Conservation (phyloP, 75 land plant species). For the Ceratopteris richardii region DNA sequence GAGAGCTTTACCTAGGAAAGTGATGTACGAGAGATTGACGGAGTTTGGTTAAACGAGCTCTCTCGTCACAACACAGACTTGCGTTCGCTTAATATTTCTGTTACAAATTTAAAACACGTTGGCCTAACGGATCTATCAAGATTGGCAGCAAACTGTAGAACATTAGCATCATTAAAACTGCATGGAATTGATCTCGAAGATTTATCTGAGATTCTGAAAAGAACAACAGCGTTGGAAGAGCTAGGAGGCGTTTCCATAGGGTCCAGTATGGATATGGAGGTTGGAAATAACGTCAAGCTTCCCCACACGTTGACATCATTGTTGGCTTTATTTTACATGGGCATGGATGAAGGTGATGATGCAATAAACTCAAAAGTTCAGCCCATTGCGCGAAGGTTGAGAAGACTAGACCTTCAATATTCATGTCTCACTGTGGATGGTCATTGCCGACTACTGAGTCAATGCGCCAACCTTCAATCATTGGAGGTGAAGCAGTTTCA, state of each 20-base stretch:
- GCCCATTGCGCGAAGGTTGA: conserved; percentile 14
- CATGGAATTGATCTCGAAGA: conserved; percentile 23
- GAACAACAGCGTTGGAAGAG: conserved; percentile 18
- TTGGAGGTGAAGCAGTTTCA: conserved; percentile 20
- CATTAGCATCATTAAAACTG: conserved; percentile 24
- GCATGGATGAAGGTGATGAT: too few species aligned
- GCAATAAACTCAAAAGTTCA: too few species aligned
- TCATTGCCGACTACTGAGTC: conserved; percentile 18
- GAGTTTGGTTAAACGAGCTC: conserved; percentile 87
- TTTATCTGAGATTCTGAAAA: conserved; percentile 5
- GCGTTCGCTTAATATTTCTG: too few species aligned
- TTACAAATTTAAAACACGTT: too few species aligned
- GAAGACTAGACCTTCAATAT: conserved; percentile 26
- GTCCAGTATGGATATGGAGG: too few species aligned
- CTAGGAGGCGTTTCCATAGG: conserved; percentile 15
- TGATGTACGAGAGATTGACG: too few species aligned
- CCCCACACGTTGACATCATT: too few species aligned
- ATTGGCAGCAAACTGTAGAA: conserved; percentile 27
- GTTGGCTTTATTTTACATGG: too few species aligned
- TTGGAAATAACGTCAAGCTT: too few species aligned
- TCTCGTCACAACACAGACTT: conserved; percentile 13
- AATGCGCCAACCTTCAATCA: conserved; percentile 24
- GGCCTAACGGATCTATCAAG: conserved; percentile 14
- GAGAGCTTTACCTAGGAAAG: too few species aligned
- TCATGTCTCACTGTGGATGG: conserved; percentile 17